phyloP scores from a whole-genome alignment of 768 basidiomycete species.

The Suillus occidentalis region DNA sequence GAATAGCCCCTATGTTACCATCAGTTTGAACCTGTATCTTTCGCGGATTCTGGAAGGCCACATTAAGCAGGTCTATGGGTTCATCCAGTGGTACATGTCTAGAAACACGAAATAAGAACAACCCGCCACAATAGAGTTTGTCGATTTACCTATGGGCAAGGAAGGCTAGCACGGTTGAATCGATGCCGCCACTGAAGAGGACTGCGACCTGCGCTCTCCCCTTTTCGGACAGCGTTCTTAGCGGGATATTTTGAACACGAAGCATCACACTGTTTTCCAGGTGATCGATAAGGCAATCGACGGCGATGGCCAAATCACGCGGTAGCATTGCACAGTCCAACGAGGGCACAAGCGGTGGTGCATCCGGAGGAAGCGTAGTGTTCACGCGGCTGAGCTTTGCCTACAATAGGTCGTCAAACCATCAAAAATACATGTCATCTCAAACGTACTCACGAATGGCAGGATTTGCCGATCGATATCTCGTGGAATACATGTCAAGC shows the following conservation, averaged over 20 bases:
- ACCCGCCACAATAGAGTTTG: background rate
- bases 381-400: slow-evolving; percentile 48
- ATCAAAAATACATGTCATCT: background rate
- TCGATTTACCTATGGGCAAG: slow-evolving; percentile 68
- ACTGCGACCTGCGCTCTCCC: slow-evolving; percentile 69
- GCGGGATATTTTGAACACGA: slow-evolving; percentile 69
- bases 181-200: slow-evolving; percentile 95
- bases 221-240: slow-evolving; percentile 31
- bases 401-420: slow-evolving; percentile 31
- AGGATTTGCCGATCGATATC: slow-evolving; percentile 9
- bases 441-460: slow-evolving; percentile 24
- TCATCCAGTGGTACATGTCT: slow-evolving; percentile 76
- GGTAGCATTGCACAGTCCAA: slow-evolving; percentile 43
- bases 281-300: slow-evolving; percentile 51
- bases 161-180: slow-evolving; percentile 81
- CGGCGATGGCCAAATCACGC: slow-evolving; percentile 38
- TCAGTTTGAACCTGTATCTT: slow-evolving; percentile 53
- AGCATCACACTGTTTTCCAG: slow-evolving; percentile 69
- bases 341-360: slow-evolving; percentile 31
- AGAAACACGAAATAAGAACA: slow-evolving; percentile 5
- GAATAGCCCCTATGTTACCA: slow-evolving; percentile 45
- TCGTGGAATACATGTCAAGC: slow-evolving; percentile 24
- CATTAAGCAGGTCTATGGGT: slow-evolving; percentile 89
- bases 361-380: slow-evolving; percentile 44
- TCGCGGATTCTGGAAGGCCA: slow-evolving; percentile 95